phyloP scores from a whole-genome alignment of 345 rosid genomes.

The Aquilaria yunnanensis region DNA sequence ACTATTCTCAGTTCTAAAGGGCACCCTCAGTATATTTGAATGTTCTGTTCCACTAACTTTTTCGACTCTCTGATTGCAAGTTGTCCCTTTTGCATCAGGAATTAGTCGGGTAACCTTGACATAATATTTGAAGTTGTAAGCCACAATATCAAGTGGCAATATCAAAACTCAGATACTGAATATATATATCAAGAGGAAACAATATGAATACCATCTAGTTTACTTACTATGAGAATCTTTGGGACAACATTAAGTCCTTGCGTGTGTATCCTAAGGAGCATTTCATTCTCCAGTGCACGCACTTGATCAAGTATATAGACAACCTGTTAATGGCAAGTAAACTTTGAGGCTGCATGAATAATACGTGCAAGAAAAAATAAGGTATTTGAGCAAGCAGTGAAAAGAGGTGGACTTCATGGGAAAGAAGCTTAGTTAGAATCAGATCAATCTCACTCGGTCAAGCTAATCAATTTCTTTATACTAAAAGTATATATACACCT shows the following conservation, averaged over 20 bases:
- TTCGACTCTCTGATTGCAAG: conserved; percentile 91
- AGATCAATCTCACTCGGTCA: too few relatives aligned
- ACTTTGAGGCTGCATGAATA: too few relatives aligned
- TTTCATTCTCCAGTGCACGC: conserved; percentile 88
- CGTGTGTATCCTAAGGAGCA: conserved; percentile 75
- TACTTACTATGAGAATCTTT: conserved; percentile 78
- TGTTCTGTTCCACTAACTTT: conserved; percentile 92
- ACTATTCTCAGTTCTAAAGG: conserved; percentile 90
- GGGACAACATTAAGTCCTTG: conserved; percentile 88
- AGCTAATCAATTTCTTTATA: too few relatives aligned
- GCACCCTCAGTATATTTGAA: conserved; percentile 77
- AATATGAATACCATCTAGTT: neutral
- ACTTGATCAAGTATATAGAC: conserved; percentile 98
- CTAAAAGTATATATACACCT: too few relatives aligned
- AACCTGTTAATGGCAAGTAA: conserved; percentile 35
- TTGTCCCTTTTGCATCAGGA: conserved; percentile 95
- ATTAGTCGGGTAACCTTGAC: conserved; percentile 81
- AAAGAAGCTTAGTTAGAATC: too few relatives aligned
- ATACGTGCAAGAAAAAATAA: too few relatives aligned
- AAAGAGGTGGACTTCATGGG: too few relatives aligned
- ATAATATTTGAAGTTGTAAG: conserved; percentile 12
- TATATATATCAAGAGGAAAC: too few relatives aligned
- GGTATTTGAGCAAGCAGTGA: too few relatives aligned
- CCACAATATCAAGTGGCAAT: neutral
- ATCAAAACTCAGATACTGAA: neutral